phyloP scores from a whole-genome alignment of 306 rosid species.

The Prosopis cineraria region DNA sequence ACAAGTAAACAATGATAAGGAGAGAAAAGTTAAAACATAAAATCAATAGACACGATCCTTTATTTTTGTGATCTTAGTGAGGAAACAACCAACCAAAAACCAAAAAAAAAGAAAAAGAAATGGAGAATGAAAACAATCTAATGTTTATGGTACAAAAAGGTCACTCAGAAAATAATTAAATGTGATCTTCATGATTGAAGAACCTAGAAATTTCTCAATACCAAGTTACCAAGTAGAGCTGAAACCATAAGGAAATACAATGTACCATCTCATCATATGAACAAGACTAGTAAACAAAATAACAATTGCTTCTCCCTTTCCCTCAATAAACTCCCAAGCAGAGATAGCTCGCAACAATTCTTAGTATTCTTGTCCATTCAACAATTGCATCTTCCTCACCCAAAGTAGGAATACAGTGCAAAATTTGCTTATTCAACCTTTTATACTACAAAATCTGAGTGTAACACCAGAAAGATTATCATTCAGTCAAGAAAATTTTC shows the following conservation, averaged over 20 bases:
- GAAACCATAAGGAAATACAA: background rate
- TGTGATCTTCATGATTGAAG: background rate
- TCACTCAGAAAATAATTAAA: background rate
- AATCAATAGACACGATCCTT: background rate
- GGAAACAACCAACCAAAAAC: too few species aligned
- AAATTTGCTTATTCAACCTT: background rate
- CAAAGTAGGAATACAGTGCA: background rate
- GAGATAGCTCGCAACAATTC: background rate
- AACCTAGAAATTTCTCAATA: background rate
- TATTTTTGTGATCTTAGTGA: background rate
- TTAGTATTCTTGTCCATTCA: background rate
- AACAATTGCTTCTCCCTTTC: background rate
- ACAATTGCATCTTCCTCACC: background rate
- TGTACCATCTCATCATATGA: background rate
- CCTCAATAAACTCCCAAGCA: background rate
- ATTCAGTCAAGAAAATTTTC: background rate
- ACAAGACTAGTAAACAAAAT: background rate
- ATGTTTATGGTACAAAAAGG: background rate
- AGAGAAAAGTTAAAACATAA: background rate
- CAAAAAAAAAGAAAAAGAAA: too few species aligned
- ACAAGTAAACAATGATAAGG: background rate
- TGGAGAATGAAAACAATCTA: too few species aligned
- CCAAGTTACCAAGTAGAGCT: background rate
- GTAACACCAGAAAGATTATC: background rate
- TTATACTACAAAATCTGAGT: background rate